Conservation (phyloP, 768 basidiomycete species). For the Saitozyma sp. region DNA sequence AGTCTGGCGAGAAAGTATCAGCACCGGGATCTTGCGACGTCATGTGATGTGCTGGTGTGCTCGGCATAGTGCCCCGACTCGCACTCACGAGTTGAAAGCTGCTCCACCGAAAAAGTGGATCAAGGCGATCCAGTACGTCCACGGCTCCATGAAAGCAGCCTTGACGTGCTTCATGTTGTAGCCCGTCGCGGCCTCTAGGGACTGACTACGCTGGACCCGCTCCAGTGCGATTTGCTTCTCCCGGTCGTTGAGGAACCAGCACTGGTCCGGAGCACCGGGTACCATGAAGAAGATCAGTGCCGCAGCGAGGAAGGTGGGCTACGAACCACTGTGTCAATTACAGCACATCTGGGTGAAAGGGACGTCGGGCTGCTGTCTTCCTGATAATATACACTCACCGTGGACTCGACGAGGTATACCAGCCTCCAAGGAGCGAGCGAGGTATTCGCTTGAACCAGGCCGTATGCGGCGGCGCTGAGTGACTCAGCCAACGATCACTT, state of each 20-base stretch:
- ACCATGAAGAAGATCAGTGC: conserved; percentile 18
- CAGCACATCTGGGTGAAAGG: neutral
- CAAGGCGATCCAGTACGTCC: conserved; percentile 26
- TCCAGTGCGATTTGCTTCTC: conserved; percentile 23
- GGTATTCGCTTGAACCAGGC: conserved; percentile 22
- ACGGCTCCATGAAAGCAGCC: conserved; percentile 16
- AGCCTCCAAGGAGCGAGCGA: conserved; percentile 21
- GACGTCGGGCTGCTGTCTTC: neutral
- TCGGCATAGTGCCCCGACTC: neutral
- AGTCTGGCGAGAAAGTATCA: conserved; percentile 1
- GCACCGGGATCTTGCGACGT: neutral
- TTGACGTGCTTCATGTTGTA: conserved; percentile 5
- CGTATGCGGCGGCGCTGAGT: conserved; percentile 23
- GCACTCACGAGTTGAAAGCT: conserved; percentile 23
- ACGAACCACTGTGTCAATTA: too few species aligned
- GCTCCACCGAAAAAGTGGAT: conserved; percentile 25
- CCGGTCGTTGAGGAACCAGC: conserved; percentile 15
- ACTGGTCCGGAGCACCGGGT: conserved; percentile 18
- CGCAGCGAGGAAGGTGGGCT: conserved; percentile 23
- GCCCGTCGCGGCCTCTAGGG: conserved; percentile 7
- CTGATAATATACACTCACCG: conserved; percentile 6
- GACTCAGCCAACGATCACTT: neutral
- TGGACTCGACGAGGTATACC: conserved; percentile 25
- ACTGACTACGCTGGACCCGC: conserved; percentile 14
- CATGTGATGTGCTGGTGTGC: neutral